Conservation (phyloP, 208 protist species). For the Tritrichomonas foetus region DNA sequence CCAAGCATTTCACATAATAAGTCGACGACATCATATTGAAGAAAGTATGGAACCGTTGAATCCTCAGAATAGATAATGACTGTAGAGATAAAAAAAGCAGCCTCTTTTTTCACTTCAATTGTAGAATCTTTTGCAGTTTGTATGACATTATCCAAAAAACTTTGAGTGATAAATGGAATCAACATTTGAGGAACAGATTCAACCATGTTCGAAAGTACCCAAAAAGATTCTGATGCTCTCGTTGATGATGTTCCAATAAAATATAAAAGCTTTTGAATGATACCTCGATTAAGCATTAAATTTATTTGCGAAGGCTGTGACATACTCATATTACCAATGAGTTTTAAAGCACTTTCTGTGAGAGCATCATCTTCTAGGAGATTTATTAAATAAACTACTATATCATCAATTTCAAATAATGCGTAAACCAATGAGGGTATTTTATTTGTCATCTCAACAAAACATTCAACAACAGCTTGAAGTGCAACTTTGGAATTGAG, state of each 20-base stretch:
- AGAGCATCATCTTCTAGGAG: background rate
- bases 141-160: background rate
- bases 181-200: background rate
- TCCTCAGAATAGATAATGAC: background rate
- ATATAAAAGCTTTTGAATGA: background rate
- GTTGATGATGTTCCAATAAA: background rate
- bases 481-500: background rate
- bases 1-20: conserved; percentile 22
- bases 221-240: background rate
- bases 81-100: background rate
- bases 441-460: background rate
- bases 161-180: background rate
- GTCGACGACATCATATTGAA: background rate
- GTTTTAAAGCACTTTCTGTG: background rate
- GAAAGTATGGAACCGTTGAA: background rate
- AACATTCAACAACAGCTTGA: background rate
- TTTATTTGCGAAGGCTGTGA: background rate
- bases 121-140: background rate
- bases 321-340: background rate
- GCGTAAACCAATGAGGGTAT: background rate
- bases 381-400: background rate
- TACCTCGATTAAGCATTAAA: background rate
- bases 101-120: background rate
- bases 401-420: background rate
- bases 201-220: background rate